Evolutionary conservation across 2,329 filamentous ascomycete species (phyloP), one percentile per base, ranked within the genome.

Genomic region (Nigrograna mackinnonii): DNA sequence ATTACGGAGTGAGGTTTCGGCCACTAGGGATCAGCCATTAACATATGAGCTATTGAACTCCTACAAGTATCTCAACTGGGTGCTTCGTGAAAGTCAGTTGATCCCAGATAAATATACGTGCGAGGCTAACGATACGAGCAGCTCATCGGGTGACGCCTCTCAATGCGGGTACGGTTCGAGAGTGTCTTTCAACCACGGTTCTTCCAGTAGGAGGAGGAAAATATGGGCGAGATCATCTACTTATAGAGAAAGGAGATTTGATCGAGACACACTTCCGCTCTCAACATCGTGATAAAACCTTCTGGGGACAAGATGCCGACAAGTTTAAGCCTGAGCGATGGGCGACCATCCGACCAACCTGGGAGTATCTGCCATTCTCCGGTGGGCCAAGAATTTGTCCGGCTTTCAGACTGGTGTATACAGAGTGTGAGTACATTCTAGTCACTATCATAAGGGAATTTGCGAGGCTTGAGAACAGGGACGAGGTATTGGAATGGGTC

Each of bases 271-370:
- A 50, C 26, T 42, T 32, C 9, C 28, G 31, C 20, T 18, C 30
- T 4, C 35, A 24, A 12, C 26, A 39, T 1, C 43, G 51, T 13
- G 34, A 39, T 13, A 38, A 39, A 19, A 17, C 2, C 11, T 37
- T 49, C 21, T 55, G 30, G 35, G 47, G 44, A 9, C 30, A 26
- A 3, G 73, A 78, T 38, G 70, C 72, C 4, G 58, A 66, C 11
- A 65, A 67, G 22, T 79, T 74, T 57, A 60, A 50, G 32, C 75
- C 71, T 1, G 72, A 70, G 21, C 41, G 48, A 6, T 51, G 48
- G 48, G 41, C 30, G 12, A 30, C 20, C 3, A 22, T 43, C 2
- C n/a, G 39, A 19, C 48, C 53, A 3, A 46, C 39, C 7, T 51
- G 48, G 45, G 41, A 46, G 26, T 51, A 35, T 22, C 22, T 37